phyloP scores from a whole-genome alignment of 176 grass and related monocot genomes.

The Eragrostis nindensis region DNA sequence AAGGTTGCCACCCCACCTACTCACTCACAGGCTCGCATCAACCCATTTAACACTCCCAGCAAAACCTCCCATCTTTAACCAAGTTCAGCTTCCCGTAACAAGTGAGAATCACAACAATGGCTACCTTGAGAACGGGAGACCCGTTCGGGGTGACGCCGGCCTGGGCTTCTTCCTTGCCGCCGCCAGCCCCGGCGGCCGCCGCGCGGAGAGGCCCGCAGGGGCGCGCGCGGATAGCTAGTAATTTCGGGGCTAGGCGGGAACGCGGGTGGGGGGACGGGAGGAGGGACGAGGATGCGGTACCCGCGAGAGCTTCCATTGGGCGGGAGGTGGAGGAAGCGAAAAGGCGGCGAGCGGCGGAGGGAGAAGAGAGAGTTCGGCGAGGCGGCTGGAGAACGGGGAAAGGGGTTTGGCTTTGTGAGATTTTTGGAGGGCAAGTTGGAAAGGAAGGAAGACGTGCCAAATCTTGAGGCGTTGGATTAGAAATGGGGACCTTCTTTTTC shows the following conservation, averaged over 20 bases:
- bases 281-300: constrained; percentile 30
- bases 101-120: background rate
- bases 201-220: constrained; percentile 39
- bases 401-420: constrained; percentile 4
- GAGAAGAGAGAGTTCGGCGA: constrained; percentile 22
- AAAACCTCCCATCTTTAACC: background rate
- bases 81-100: background rate
- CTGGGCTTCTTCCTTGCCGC: constrained; percentile 47
- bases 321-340: background rate
- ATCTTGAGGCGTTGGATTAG: constrained; percentile 21
- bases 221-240: constrained; percentile 15
- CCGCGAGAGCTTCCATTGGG: constrained; percentile 54
- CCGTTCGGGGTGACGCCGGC: constrained; percentile 28
- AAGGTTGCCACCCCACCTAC: background rate
- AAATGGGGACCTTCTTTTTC: background rate
- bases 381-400: constrained; percentile 43
- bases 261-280: constrained; percentile 11
- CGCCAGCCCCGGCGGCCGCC: background rate
- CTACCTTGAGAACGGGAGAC: constrained; percentile 52
- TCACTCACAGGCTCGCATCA: background rate
- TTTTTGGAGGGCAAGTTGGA: constrained; percentile 17
- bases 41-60: background rate
- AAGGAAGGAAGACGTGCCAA: background rate
- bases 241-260: constrained; percentile 12
- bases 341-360: constrained; percentile 7